Base-by-base conservation (phyloP, 306 rosid genomes). In the Quercus agrifolia region DNA sequence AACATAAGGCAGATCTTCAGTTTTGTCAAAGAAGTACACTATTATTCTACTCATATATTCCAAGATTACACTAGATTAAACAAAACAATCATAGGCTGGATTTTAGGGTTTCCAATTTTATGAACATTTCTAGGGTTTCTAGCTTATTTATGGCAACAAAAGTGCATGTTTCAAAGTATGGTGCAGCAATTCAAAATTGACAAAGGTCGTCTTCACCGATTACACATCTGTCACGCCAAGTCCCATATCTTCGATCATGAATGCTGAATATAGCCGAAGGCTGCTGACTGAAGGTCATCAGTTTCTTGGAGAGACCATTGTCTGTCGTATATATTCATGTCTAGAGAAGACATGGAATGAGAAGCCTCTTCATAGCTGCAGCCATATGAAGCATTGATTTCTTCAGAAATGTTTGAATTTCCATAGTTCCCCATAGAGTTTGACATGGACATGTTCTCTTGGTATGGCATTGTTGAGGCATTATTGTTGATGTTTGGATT, bases 281-380 rank as follows among this genome's bases (percentile, higher is more conserved):
- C 89, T 78, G 87, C 77, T 2, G 94, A 90, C 74, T 88, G 92
- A 44, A 91, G 91, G 9, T 95, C 97, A 69, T 89, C 90, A 12
- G 76, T 79, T 41, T 83, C 89, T 72, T 84, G 86, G 81, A 83
- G 91, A 23, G 68, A 83, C 94, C 97, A 85, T 54, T 82, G 88
- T 81, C 77, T 85, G 68, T 41, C 71, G 78, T 80, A 85, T 62
- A 81, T 81, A 76, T 87, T 90, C 89, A 80, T 77, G 71, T 89
- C 93, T 74, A 86, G 80, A 71, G 92, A 81, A 55, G 85, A 87
- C 85, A 88, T 85, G 58, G 97, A 85, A 74, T 81, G 82, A 52
- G 89, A 88, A 71, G 85, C 81, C 58, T 93, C 97, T 0, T 90
- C 94, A 80, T 86, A 91, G 90, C 92, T 90, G 19, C 54, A 49